Conservation (phyloP, 78 protist genomes). For the Dictyostelium firmibasis region DNA sequence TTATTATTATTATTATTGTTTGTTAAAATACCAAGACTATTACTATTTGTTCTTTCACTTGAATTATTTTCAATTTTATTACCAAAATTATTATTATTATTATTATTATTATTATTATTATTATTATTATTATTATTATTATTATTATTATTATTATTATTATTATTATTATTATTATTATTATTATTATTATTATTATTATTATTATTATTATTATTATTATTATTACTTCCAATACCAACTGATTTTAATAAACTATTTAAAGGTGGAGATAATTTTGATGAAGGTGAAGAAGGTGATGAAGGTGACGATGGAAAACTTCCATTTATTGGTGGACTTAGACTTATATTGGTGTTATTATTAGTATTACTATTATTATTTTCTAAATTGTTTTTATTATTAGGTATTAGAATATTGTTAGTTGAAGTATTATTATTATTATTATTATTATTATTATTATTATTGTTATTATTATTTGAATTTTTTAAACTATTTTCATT, state of each 20-base stretch:
- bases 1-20: too few relatives aligned
- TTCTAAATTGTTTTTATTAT: not conserved
- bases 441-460: not conserved
- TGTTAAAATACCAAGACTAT: conserved; percentile 3
- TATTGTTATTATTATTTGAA: not conserved
- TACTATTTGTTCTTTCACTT: not conserved
- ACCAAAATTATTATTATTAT: not conserved
- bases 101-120: not conserved
- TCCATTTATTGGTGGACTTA: not conserved
- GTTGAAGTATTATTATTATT: not conserved
- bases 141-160: not conserved
- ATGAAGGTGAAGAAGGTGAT: not conserved
- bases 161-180: not conserved
- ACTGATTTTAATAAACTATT: not conserved
- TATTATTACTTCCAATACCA: not conserved
- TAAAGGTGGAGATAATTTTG: not conserved
- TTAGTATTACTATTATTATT: not conserved
- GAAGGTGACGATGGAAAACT: not conserved
- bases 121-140: not conserved
- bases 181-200: not conserved
- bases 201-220: not conserved
- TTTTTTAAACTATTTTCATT: not conserved
- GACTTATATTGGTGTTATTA: not conserved
- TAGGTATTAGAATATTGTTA: not conserved
- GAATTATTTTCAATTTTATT: not conserved